Conservation (phyloP, 768 basidiomycete species). For the Candolleomyces eurysporus region DNA sequence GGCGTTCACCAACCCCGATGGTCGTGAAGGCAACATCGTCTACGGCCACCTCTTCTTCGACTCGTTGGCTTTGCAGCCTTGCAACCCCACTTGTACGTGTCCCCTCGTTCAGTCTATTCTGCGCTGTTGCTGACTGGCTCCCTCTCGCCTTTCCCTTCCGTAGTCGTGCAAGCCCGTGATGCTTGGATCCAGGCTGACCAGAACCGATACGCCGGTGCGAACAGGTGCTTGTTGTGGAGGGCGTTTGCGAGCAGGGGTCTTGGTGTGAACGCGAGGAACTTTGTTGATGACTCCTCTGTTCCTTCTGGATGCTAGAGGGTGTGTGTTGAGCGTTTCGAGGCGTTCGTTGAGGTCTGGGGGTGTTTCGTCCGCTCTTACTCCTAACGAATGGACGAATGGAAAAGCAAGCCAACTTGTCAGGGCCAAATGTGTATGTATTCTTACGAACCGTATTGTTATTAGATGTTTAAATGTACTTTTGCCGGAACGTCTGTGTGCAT, state of each 20-base stretch:
- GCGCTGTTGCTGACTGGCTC: not conserved
- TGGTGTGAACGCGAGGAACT: conserved; percentile 20
- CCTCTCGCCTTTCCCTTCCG: not conserved
- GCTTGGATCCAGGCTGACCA: conserved; percentile 22
- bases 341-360: too few relatives aligned
- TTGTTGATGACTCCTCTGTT: conserved; percentile 16
- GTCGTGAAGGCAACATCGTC: conserved; percentile 42
- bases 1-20: conserved; percentile 35
- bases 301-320: conserved; percentile 18
- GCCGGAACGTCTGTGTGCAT: too few relatives aligned
- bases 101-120: too few relatives aligned
- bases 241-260: conserved; percentile 27
- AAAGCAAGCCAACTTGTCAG: too few relatives aligned
- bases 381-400: too few relatives aligned
- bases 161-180: conserved; percentile 19
- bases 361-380: too few relatives aligned
- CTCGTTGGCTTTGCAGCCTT: conserved; percentile 43
- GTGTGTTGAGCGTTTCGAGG: too few relatives aligned
- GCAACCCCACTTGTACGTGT: conserved; percentile 43
- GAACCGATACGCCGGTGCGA: conserved; percentile 22
- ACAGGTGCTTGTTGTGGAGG: conserved; percentile 25
- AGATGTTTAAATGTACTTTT: too few relatives aligned
- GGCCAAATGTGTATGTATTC: too few relatives aligned
- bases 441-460: too few relatives aligned
- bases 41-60: conserved; percentile 50